Evolutionary conservation across 2,329 filamentous ascomycete species (phyloP).

Genomic region (Lachnellula arida): DNA sequence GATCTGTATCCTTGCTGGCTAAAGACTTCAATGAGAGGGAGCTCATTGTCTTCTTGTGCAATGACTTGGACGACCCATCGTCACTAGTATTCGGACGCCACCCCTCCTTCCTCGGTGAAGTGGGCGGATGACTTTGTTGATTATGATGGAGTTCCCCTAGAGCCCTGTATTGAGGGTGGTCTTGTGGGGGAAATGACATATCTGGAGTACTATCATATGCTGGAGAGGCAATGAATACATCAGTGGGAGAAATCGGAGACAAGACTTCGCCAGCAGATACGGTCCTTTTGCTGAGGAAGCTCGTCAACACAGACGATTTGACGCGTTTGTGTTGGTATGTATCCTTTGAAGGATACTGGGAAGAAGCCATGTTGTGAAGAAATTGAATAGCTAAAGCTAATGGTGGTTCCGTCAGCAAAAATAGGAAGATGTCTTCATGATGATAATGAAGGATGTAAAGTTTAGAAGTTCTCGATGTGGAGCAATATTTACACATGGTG

Average conservation of each 20-base stretch:
- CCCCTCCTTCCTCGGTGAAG: slow-evolving; percentile 39
- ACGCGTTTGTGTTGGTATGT: slow-evolving; percentile 26
- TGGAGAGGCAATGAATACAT: slow-evolving; percentile 20
- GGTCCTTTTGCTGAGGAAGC: slow-evolving; percentile 32
- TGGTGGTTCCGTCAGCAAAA: background rate
- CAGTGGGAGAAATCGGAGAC: slow-evolving; percentile 16
- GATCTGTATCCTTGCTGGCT: slow-evolving; percentile 34
- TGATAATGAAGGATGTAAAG: slow-evolving; percentile 8
- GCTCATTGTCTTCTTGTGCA: slow-evolving; percentile 42
- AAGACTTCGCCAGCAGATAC: slow-evolving; percentile 27
- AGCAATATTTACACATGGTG: background rate
- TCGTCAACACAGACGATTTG: slow-evolving; percentile 31
- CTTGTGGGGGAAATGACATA: slow-evolving; percentile 35
- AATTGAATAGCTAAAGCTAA: slow-evolving; percentile 7
- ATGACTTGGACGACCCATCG: slow-evolving; percentile 30
- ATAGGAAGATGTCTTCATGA: slow-evolving; percentile 13
- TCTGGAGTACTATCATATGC: slow-evolving; percentile 13
- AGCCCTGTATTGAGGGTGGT: slow-evolving; percentile 39
- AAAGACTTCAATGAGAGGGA: slow-evolving; percentile 43
- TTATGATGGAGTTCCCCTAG: slow-evolving; percentile 56
- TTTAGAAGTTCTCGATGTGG: background rate
- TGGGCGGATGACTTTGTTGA: slow-evolving; percentile 38
- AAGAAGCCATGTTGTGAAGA: slow-evolving; percentile 28
- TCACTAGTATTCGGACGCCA: slow-evolving; percentile 28
- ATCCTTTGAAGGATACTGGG: slow-evolving; percentile 22